Evolutionary conservation across 441 rosid genomes (phyloP).

Genomic region (Erodium texanum): DNA sequence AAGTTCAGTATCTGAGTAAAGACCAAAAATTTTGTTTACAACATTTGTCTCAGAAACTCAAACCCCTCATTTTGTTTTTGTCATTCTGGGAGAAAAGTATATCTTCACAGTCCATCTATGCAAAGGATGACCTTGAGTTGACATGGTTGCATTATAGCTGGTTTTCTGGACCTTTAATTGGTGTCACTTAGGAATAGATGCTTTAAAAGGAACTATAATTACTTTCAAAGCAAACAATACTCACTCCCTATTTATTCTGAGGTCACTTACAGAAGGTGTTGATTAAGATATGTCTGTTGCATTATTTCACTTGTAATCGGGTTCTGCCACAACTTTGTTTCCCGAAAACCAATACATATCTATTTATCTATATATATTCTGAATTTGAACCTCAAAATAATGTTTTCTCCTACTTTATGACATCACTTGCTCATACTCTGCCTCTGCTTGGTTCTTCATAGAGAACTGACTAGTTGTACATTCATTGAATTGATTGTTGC

Average conservation of each 20-base stretch:
- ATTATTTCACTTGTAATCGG: background rate
- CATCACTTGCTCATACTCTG: background rate
- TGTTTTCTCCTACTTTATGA: background rate
- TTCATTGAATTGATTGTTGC: conserved; percentile 2
- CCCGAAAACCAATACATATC: background rate
- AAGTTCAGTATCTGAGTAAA: background rate
- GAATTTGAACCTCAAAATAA: background rate
- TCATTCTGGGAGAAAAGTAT: no score
- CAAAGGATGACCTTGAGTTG: no score
- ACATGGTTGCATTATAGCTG: no score
- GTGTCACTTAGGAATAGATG: background rate
- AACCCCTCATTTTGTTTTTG: no score
- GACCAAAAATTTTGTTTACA: no score
- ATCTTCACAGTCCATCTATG: no score
- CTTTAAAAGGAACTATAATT: background rate
- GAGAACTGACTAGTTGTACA: no score
- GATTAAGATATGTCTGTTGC: no score
- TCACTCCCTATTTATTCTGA: no score
- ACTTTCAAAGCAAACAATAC: no score
- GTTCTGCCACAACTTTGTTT: background rate
- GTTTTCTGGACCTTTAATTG: background rate
- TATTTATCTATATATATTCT: background rate
- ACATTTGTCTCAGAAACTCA: no score
- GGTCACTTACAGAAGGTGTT: no score
- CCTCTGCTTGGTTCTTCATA: background rate